Conservation (phyloP, 1,139 yeast genomes). For the Candida neerlandica region DNA sequence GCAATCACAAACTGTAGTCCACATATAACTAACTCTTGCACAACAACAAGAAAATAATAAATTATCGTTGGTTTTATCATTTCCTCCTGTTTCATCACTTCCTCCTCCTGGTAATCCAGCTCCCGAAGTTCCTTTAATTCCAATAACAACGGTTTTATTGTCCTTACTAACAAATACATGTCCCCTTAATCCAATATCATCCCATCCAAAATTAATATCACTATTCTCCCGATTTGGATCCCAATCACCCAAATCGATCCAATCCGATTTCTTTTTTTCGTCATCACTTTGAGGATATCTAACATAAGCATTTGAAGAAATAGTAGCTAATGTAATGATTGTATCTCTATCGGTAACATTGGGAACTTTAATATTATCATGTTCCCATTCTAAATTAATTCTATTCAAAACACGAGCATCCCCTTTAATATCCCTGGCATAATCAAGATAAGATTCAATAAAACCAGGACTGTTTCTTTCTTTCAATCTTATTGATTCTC, state of each 20-base stretch:
- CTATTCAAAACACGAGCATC: constrained; percentile 44
- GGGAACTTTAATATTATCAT: constrained; percentile 60
- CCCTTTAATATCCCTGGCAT: constrained; percentile 50
- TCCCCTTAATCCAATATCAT: constrained; percentile 80
- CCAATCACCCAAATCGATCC: constrained; percentile 83
- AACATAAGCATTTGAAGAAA: constrained; percentile 93
- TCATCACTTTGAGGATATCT: constrained; percentile 68
- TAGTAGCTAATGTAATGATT: constrained; percentile 72
- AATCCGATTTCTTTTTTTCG: constrained; percentile 57
- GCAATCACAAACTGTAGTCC: constrained; percentile 97
- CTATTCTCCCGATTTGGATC: constrained; percentile 35
- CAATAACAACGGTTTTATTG: constrained; percentile 69
- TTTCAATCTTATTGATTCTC: constrained; percentile 48
- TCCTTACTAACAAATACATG: constrained; percentile 78
- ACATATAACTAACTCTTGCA: constrained; percentile 86
- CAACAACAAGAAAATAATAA: constrained; percentile 93
- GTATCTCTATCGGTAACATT: constrained; percentile 75
- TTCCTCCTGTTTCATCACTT: constrained; percentile 71
- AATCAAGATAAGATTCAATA: constrained; percentile 65
- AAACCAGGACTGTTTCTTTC: constrained; percentile 63
- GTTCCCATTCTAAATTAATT: constrained; percentile 59
- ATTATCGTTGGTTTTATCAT: constrained; percentile 87
- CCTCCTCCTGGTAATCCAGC: constrained; percentile 78
- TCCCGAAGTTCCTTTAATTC: constrained; percentile 92
- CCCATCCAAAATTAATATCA: constrained; percentile 77